Base-by-base conservation (phyloP, 768 basidiomycete species). In the Leccinellum luteum region DNA sequence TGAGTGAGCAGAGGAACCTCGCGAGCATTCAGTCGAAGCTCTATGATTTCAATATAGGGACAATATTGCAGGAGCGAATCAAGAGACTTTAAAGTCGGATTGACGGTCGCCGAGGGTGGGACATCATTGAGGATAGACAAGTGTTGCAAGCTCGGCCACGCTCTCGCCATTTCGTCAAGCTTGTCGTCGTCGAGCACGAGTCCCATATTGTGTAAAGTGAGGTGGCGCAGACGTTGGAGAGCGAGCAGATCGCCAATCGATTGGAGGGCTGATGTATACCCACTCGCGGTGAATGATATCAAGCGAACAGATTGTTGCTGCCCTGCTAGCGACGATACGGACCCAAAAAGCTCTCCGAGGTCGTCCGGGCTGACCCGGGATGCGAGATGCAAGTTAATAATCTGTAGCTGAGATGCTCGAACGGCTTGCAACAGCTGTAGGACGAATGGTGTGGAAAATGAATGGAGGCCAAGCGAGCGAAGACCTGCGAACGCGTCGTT, bases 71-170 rank as follows among this genome's bases (percentile, higher is more conserved):
- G 43, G 27, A 66, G 55, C 19, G 52, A 60, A 15, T 7, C 17
- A 19, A 65, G 21, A 21, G 64, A 57, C 14, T 45, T 60, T 30
- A 64, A 6, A 6, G 64, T 64, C 1, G 38, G 54, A 10, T 63
- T 48, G 21, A 54, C 32, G 23, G 54, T 54, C 3, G 41, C 54
- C 4, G 52, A 56, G 9, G 64, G 56, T 14, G 38, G 52, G 23
- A 50, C 48, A 9, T 67, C 63, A 12, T 65, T 61, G 15, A 34
- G 56, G 14, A 66, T 56, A 9, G 50, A 52, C 51, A 67, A 6
- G 25, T 62, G 57, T 32, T 66, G 66, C 35, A 66, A 25, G 34
- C 32, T 54, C 6, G 66, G 60, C 66, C 65, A 66, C 8, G 60
- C 60, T 31, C 13, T 62, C 3, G 56, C 55, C 60, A 66, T 67